Conservation (phyloP, 495 filamentous ascomycete species). For the Penicillium crystallinum region DNA sequence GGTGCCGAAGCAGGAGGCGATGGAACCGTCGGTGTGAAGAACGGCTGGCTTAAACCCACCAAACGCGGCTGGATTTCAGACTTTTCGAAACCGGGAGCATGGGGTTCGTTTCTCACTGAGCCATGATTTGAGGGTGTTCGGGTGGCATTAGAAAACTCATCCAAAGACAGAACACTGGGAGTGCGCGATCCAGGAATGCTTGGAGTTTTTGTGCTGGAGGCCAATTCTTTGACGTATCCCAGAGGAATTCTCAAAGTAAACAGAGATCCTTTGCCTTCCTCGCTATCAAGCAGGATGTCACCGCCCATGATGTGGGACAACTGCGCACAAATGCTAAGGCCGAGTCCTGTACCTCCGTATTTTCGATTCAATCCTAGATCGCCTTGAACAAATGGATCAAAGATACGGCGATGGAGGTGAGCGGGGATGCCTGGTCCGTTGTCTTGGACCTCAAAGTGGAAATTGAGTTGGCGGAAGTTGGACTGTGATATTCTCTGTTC, state of each 20-base stretch:
- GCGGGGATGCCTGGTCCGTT: constrained; percentile 86
- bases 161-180: constrained; percentile 24
- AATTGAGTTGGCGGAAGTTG: constrained; percentile 54
- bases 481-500: constrained; percentile 44
- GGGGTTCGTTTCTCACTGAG: constrained; percentile 16
- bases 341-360: constrained; percentile 86
- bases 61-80: constrained; percentile 63
- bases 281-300: constrained; percentile 64
- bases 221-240: constrained; percentile 63
- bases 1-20: constrained; percentile 14
- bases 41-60: constrained; percentile 79
- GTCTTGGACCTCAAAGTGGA: constrained; percentile 86
- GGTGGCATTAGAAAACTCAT: constrained; percentile 27
- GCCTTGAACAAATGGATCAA: constrained; percentile 92
- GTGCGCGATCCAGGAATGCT: constrained; percentile 23
- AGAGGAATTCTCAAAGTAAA: constrained; percentile 84
- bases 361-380: constrained; percentile 85
- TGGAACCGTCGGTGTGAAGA: constrained; percentile 62
- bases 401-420: constrained; percentile 70
- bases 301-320: constrained; percentile 80
- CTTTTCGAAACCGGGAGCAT: constrained; percentile 25
- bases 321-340: constrained; percentile 83
- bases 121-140: constrained; percentile 22
- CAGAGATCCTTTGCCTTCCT: constrained; percentile 67
- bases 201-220: constrained; percentile 42